Evolutionary conservation across 2,329 filamentous ascomycete species (phyloP).

Genomic region (Davidsoniella neocaledoniae): DNA sequence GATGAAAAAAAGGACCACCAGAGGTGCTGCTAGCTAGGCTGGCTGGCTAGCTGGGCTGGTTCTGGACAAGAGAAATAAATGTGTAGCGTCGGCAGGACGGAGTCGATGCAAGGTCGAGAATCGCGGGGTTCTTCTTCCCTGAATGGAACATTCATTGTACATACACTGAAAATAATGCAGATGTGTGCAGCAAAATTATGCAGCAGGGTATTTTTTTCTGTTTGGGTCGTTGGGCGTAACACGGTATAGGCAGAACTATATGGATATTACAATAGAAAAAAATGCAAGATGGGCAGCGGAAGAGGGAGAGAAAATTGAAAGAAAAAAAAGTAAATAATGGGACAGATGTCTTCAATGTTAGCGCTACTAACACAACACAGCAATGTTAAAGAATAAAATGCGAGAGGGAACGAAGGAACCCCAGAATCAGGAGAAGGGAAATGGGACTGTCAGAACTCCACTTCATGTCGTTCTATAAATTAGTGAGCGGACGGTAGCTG

Average conservation of each 20-base stretch:
- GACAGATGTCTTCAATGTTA: slow-evolving; percentile 5
- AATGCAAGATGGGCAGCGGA: neutral
- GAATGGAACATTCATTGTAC: neutral
- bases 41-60: neutral
- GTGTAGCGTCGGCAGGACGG: neutral
- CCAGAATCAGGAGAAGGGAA: neutral
- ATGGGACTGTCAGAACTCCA: too few species aligned
- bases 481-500: neutral
- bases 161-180: neutral
- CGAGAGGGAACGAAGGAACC: neutral
- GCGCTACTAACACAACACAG: neutral
- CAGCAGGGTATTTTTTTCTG: too few species aligned
- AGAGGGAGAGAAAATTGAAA: neutral
- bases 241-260: too few species aligned
- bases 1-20: too few species aligned
- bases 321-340: neutral
- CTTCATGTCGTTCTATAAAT: neutral
- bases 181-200: too few species aligned
- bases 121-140: slow-evolving; percentile 3
- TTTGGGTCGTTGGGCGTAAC: too few species aligned
- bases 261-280: neutral
- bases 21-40: neutral
- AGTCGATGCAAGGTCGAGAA: slow-evolving; percentile 5
- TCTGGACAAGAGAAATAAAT: neutral
- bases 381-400: neutral